A percentile compares a stretch with the other conserved stretches of the same genome.
These are phyloP conservation scores for Russula earlei DNA, from an alignment of 768 basidiomycete genomes.

Conservation along the genomic window DNA sequence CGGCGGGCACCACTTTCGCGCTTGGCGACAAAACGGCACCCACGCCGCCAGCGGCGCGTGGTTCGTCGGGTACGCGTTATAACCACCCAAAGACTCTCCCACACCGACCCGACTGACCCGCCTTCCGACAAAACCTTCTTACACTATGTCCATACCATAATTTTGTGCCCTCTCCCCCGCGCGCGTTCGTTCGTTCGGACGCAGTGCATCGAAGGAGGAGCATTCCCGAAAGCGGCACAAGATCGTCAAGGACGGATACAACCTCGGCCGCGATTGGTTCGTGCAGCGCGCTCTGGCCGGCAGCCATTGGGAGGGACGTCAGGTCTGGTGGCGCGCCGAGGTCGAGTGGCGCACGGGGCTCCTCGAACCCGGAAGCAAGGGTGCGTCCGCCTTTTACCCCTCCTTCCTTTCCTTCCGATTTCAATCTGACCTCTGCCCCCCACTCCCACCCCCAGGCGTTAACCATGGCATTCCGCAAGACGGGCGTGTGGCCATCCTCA, in stretches of 20 bases:
- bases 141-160: too few relatives aligned
- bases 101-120: too few relatives aligned
- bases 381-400: conserved; percentile 29
- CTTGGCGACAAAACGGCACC: conserved; percentile 83
- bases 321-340: conserved; percentile 65
- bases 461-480: conserved; percentile 80
- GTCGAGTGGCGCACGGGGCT: conserved; percentile 69
- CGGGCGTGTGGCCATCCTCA: conserved; percentile 71
- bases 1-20: conserved; percentile 84
- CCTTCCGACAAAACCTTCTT: too few relatives aligned
- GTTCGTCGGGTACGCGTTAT: conserved; percentile 52
- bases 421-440: too few relatives aligned
- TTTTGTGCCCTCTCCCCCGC: too few relatives aligned
- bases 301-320: conserved; percentile 40
- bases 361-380: conserved; percentile 56
- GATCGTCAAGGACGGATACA: conserved; percentile 74
- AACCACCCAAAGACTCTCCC: too few relatives aligned
- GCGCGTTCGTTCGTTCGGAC: too few relatives aligned
- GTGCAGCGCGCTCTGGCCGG: conserved; percentile 57
- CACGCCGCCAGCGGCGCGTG: conserved; percentile 64
- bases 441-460: conserved; percentile 55
- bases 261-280: conserved; percentile 70
- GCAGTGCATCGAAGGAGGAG: conserved; percentile 68
- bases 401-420: too few relatives aligned
- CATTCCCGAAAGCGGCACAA: conserved; percentile 58